Evolutionary conservation across 768 basidiomycete genomes (phyloP), one percentile per base, ranked within the genome.

Genomic region (Rhodosporidiobolus sp.): DNA sequence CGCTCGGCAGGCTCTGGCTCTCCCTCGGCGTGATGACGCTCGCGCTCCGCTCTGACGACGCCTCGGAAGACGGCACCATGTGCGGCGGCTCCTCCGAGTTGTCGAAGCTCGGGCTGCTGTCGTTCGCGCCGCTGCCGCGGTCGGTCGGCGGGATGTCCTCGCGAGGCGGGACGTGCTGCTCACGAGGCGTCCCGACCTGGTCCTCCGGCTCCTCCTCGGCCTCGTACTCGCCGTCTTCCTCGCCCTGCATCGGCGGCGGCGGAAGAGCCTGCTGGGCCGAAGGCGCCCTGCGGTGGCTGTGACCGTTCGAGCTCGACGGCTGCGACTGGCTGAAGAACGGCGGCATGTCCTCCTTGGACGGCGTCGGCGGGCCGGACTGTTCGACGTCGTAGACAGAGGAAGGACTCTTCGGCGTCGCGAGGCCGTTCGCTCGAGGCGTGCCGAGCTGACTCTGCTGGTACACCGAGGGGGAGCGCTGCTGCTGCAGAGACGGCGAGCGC

Each of bases 11-110:
- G 52, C 38, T 32, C 22, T 20, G 32, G 20, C 38, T 34, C 38
- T 26, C 43, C 49, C 35, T 49, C 38, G 49, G 72, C 38, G 59
- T 61, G 35, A 34, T 35, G 59, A 60, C 49, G 28, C 28, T 50
- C 19, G 48, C 34, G 61, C 61, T 46, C 34, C 57, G 35, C 6
- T 50, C 57, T 12, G 45, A 48, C 32, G 55, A 63, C 9, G 30
- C 48, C 12, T 32, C 28, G 3, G 55, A 63, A 24, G 63, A 46
- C 19, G 54, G 20, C 24, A 28, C 28, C 43, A 54, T 22, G 10
- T 32, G 54, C 54, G 54, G 43, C 30, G 30, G 43, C 14, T 65
- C 57, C 5, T 24, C 45, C 22, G 63, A 46, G 20, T 43, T 55
- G 12, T 22, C 45, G 26, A 38, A 22, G 30, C 28, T 45, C 35